A percentile compares a stretch with the other conserved stretches of the same genome.
phyloP scores from a whole-genome alignment of 306 rosid species.

The Comarum palustre region DNA sequence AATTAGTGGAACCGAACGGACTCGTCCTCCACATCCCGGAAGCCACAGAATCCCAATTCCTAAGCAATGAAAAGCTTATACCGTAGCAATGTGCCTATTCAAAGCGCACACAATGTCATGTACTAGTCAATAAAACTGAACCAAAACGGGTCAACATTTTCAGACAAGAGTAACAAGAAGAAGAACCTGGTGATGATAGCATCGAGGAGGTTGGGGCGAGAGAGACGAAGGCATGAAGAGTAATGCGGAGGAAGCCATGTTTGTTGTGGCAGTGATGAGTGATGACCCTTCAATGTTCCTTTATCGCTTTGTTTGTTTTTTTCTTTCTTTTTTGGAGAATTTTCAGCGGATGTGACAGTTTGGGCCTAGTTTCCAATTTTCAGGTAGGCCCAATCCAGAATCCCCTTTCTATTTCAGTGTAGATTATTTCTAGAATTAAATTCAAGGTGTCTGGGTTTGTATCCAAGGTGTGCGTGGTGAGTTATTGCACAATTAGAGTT shows the following conservation, averaged over 20 bases:
- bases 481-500: too few species aligned
- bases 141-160: too few species aligned
- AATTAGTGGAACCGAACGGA: conserved; percentile 30
- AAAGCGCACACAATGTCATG: conserved; percentile 3
- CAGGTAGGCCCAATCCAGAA: neutral
- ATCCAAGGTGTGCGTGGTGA: too few species aligned
- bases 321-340: neutral
- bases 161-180: neutral
- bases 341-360: neutral
- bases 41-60: conserved; percentile 30
- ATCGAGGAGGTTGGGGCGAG: conserved; percentile 22
- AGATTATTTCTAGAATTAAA: too few species aligned
- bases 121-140: neutral
- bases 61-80: conserved; percentile 24
- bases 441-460: too few species aligned
- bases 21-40: conserved; percentile 24
- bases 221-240: conserved; percentile 19
- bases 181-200: conserved; percentile 28
- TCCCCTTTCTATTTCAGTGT: too few species aligned
- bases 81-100: conserved; percentile 17
- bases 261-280: conserved; percentile 38
- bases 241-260: conserved; percentile 37
- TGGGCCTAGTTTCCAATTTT: neutral
- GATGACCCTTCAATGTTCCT: conserved; percentile 30
- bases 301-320: neutral